A percentile compares a stretch with the other conserved stretches of the same genome.
phyloP scores from a whole-genome alignment of 345 rosid genomes.

The Boechera retrofracta region DNA sequence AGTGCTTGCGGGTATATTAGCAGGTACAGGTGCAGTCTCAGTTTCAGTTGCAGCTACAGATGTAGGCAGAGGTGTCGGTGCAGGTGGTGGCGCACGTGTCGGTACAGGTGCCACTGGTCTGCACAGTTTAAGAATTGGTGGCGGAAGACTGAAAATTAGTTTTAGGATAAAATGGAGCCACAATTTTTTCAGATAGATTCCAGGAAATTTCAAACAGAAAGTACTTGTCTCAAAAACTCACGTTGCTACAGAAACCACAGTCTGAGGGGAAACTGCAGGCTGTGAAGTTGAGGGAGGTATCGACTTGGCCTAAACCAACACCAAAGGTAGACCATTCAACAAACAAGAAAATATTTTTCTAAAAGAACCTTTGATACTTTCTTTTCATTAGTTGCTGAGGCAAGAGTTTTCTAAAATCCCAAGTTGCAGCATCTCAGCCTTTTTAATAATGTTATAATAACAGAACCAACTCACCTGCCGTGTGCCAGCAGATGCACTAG shows the following conservation, averaged over 20 bases:
- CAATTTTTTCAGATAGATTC: not conserved
- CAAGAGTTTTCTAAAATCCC: not conserved
- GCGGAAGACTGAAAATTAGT: constrained; percentile 1
- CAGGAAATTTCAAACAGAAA: not conserved
- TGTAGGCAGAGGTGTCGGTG: not conserved
- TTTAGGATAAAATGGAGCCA: constrained; percentile 1
- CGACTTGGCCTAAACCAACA: constrained; percentile 58
- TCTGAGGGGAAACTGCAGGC: constrained; percentile 51
- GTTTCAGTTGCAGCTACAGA: constrained; percentile 19
- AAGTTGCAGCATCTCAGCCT: constrained; percentile 12
- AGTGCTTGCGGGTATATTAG: constrained; percentile 40
- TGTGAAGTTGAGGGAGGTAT: constrained; percentile 47
- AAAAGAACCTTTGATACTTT: constrained; percentile 1
- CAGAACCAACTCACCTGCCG: constrained; percentile 50
- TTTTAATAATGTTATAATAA: constrained; percentile 4
- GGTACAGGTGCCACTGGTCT: constrained; percentile 37
- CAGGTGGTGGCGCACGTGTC: constrained; percentile 4
- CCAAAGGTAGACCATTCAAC: constrained; percentile 6
- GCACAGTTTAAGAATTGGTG: constrained; percentile 6
- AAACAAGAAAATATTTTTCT: constrained; percentile 10
- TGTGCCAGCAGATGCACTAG: constrained; percentile 61
- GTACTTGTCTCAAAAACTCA: constrained; percentile 43
- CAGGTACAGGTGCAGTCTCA: constrained; percentile 31
- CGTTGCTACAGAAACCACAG: constrained; percentile 52
- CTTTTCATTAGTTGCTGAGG: constrained; percentile 4